Evolutionary conservation across 108 stramenopile species (phyloP).

Genomic region (Cylindrotheca closterium): DNA sequence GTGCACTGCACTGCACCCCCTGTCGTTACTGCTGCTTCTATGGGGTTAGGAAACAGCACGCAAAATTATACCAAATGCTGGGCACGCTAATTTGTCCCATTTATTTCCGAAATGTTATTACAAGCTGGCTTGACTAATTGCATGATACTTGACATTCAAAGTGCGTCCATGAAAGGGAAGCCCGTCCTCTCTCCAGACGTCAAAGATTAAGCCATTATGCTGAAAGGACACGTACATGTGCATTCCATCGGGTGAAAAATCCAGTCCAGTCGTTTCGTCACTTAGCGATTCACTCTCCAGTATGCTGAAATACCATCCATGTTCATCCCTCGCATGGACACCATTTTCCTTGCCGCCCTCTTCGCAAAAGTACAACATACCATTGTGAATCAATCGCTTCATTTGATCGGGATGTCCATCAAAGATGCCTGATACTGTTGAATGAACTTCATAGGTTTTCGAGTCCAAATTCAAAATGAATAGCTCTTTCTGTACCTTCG

Average conservation of each 20-base stretch:
- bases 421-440: conserved; percentile 31
- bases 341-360: conserved; percentile 40
- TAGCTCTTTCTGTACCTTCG: conserved; percentile 27
- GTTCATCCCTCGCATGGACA: conserved; percentile 38
- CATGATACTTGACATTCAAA: conserved; percentile 31
- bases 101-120: no score
- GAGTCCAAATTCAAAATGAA: conserved; percentile 42
- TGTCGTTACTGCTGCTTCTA: no score
- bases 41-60: no score
- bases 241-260: conserved; percentile 49
- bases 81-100: no score
- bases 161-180: conserved; percentile 19
- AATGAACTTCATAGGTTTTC: conserved; percentile 16
- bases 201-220: conserved; percentile 34
- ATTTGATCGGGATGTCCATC: conserved; percentile 44
- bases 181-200: conserved; percentile 48
- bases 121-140: neutral
- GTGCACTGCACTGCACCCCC: no score
- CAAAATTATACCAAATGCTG: no score
- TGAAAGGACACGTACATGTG: conserved; percentile 61
- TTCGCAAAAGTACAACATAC: conserved; percentile 54
- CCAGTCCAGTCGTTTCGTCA: conserved; percentile 53
- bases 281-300: conserved; percentile 13
- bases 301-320: conserved; percentile 30
- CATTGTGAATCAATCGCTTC: neutral